These are phyloP conservation scores for Leccinum boreale DNA, from an alignment of 768 basidiomycete genomes.

Conservation along the genomic window DNA sequence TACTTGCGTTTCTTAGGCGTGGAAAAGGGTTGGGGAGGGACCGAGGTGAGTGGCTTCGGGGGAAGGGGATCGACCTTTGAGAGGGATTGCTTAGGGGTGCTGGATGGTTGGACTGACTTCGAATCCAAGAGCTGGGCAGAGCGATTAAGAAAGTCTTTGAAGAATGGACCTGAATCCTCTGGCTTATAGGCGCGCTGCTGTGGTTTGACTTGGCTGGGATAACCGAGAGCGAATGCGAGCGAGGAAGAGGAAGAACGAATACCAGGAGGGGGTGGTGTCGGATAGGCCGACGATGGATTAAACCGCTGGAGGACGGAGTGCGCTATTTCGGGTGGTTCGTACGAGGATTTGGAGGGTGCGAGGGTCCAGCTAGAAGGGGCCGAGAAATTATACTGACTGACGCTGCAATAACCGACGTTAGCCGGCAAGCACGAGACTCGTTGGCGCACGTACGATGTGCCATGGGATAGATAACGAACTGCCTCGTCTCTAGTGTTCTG, in stretches of 20 bases:
- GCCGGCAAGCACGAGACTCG: neutral
- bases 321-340: constrained; percentile 55
- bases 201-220: constrained; percentile 29
- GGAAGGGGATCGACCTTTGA: constrained; percentile 15
- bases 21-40: constrained; percentile 22
- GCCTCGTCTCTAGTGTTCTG: constrained; percentile 58
- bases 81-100: constrained; percentile 18
- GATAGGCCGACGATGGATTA: constrained; percentile 60
- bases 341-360: constrained; percentile 44
- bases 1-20: constrained; percentile 76
- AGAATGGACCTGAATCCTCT: constrained; percentile 61
- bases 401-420: constrained; percentile 15
- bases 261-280: constrained; percentile 64
- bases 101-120: constrained; percentile 16
- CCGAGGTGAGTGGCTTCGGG: constrained; percentile 5
- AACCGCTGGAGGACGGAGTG: constrained; percentile 64
- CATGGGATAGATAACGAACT: constrained; percentile 55
- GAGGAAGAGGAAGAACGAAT: constrained; percentile 70
- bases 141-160: constrained; percentile 55
- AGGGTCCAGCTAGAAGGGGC: constrained; percentile 41
- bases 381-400: constrained; percentile 29
- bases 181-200: constrained; percentile 41
- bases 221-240: constrained; percentile 68
- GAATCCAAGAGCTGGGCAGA: constrained; percentile 45
- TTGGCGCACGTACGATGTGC: constrained; percentile 42